Conservation (phyloP, 129 eudicot species). For the Tanacetum coccineum region DNA sequence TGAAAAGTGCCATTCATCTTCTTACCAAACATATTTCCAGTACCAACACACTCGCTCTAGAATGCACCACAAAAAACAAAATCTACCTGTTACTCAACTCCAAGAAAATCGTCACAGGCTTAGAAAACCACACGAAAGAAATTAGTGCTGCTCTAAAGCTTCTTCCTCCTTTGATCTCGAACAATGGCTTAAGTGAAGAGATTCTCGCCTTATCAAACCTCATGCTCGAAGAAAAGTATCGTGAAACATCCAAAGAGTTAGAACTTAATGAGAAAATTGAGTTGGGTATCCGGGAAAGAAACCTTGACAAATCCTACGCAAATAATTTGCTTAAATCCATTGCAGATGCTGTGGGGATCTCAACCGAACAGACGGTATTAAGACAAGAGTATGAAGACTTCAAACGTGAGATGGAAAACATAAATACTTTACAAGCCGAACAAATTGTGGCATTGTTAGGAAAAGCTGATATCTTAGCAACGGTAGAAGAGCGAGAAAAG, state of each 20-base stretch:
- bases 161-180: constrained; percentile 25
- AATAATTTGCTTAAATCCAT: constrained; percentile 33
- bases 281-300: constrained; percentile 38
- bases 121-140: constrained; percentile 35
- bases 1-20: constrained; percentile 17
- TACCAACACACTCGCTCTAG: constrained; percentile 28
- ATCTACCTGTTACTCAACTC: constrained; percentile 38
- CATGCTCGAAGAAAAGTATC: constrained; percentile 34
- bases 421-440: constrained; percentile 32
- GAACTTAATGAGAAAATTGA: constrained; percentile 37
- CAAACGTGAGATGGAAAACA: constrained; percentile 34
- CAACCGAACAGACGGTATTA: constrained; percentile 32
- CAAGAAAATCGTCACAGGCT: constrained; percentile 2
- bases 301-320: constrained; percentile 32
- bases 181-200: constrained; percentile 20
- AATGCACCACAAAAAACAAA: constrained; percentile 35
- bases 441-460: constrained; percentile 36
- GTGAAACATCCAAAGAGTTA: constrained; percentile 26
- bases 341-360: constrained; percentile 34
- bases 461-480: constrained; percentile 41
- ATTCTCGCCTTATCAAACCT: constrained; percentile 30
- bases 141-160: constrained; percentile 20
- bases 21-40: constrained; percentile 22
- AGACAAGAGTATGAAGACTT: constrained; percentile 39
- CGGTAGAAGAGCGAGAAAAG: constrained; percentile 34